Evolutionary conservation across 1,284 basidiomycete species (phyloP), one percentile per base, ranked within the genome.

Genomic region (Cryptococcus sp.): DNA sequence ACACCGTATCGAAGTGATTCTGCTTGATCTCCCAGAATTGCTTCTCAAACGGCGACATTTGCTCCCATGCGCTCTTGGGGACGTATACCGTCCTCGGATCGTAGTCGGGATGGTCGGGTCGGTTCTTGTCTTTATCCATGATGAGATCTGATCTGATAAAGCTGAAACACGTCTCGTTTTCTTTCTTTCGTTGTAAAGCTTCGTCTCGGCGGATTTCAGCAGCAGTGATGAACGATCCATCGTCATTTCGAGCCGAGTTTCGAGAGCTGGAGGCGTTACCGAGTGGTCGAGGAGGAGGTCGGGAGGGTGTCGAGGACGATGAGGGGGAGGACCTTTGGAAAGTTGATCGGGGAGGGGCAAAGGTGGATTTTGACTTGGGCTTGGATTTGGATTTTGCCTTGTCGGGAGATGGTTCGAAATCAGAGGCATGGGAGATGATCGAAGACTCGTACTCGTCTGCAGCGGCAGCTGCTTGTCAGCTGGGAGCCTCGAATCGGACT

Each of bases 1-100:
- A 74, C 18, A 97, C 85, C 5, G 89, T 93, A 72, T 94, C 91
- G 65, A 82, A 92, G 65, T 94, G 90, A 62, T 91, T 86, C 72
- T 92, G 88, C 69, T 97, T 97, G 76, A 97, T 97, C 77, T 90
- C 86, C 92, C 92, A 95, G 69, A 95, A 95, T 82, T 91, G 60
- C 40, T 55, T 58, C 75, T 99, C 94, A 65, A 99, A 99, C 0
- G 93, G 92, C 0, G 92, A 93, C 63, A 99, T 95, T 1, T 78
- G 76, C 16, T 78, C 77, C 91, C 92, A 95, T 0, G 84, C 83
- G 42, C 76, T 80, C 25, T 78, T 75, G 0, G 94, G 93, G 45
- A 98, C 82, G 66, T 80, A 82, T 39, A 98, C 74, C 0, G 95
- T 97, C 50, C 94, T 79, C 3, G 87, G 86, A 66, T 99, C 95